phyloP scores from a whole-genome alignment of 2,329 filamentous ascomycete genomes.

The Aureobasidium sp. region DNA sequence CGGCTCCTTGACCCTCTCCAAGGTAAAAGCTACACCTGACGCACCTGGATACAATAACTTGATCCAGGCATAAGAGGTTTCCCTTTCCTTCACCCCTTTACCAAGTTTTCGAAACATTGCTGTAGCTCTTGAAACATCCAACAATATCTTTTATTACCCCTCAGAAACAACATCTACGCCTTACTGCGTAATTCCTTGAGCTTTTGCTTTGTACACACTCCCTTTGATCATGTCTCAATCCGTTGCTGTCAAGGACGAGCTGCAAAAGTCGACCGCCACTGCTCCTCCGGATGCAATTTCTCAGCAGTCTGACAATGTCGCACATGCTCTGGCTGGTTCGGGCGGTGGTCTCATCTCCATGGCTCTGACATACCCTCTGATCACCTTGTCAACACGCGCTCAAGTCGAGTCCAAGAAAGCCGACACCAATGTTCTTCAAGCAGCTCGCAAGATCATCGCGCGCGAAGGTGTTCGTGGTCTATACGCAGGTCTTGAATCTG shows the following conservation, averaged over 20 bases:
- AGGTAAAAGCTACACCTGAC: constrained; percentile 13
- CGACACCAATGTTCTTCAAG: constrained; percentile 74
- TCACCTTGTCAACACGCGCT: constrained; percentile 92
- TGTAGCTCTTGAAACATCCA: background rate
- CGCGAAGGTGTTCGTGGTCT: constrained; percentile 85
- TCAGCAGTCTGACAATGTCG: constrained; percentile 92
- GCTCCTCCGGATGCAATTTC: constrained; percentile 51
- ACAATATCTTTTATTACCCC: background rate
- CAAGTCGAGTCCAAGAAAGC: constrained; percentile 96
- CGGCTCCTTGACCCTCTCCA: background rate
- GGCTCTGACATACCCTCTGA: constrained; percentile 94
- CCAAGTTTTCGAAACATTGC: background rate
- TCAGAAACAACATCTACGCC: background rate
- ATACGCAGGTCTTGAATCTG: constrained; percentile 88
- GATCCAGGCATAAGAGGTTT: constrained; percentile 8
- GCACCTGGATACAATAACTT: constrained; percentile 8
- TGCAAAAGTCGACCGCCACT: constrained; percentile 16
- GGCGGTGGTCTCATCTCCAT: constrained; percentile 93
- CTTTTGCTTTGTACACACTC: background rate
- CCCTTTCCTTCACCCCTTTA: background rate
- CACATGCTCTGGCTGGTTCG: constrained; percentile 81
- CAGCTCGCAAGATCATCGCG: constrained; percentile 78
- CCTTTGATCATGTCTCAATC: constrained; percentile 33
- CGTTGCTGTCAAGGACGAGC: constrained; percentile 26
- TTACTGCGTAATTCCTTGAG: background rate